phyloP scores from a whole-genome alignment of 2,329 filamentous ascomycete genomes.

The Penicillium nordicum region DNA sequence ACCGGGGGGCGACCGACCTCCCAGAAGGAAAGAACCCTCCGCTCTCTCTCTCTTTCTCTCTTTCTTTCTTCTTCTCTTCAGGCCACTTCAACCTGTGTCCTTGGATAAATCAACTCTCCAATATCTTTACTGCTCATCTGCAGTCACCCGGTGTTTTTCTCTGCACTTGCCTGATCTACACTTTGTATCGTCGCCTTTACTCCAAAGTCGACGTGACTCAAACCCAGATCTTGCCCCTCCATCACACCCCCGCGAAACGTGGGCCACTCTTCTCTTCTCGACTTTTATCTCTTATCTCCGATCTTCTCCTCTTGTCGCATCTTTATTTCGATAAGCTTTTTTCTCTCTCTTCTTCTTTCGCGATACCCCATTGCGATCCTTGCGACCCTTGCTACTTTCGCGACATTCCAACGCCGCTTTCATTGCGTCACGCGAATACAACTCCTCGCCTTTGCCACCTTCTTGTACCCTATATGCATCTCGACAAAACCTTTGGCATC shows the following conservation, averaged over 20 bases:
- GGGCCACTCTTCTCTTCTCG: conserved; percentile 14
- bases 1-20: background rate
- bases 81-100: conserved; percentile 3
- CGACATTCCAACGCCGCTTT: conserved; percentile 20
- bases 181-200: background rate
- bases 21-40: background rate
- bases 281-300: conserved; percentile 2
- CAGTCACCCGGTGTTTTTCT: background rate
- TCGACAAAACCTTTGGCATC: background rate
- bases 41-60: background rate
- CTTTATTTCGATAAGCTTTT: background rate
- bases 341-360: no score
- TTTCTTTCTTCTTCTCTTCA: background rate
- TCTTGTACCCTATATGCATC: conserved; percentile 3
- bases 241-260: conserved; percentile 24
- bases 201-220: conserved; percentile 20
- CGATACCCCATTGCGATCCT: background rate
- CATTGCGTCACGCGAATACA: conserved; percentile 15
- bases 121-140: background rate
- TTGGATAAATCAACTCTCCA: background rate
- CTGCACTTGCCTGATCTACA: background rate
- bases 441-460: conserved; percentile 1
- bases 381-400: background rate
- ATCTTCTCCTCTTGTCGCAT: background rate
- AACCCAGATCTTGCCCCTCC: conserved; percentile 16